Evolutionary conservation across 176 grass and related monocot genomes (phyloP), one percentile per base, ranked within the genome.

Genomic region (Lolium multiflorum): DNA sequence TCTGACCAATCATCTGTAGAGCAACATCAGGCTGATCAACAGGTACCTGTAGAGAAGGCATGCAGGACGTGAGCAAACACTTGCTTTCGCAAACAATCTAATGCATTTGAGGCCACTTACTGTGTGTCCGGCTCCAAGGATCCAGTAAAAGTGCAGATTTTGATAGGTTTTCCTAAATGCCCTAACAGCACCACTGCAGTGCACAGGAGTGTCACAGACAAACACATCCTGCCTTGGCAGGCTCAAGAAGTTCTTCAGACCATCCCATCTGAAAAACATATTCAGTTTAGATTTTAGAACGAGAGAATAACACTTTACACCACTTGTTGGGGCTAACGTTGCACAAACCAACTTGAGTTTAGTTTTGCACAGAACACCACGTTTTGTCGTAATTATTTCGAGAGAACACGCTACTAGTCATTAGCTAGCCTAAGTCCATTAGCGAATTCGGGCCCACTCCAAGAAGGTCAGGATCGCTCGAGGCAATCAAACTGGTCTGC

Each of bases 61-160:
- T 44, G 15, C 10, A 13, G 15, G 22, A 22, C 11, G 9, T 61
- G 9, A 61, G 58, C 22, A 22, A 22, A 61, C n/a, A 61, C 9
- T 21, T 59, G 7, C 57, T 24, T 61, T 22, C 3, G 21, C 58
- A 24, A 1, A 61, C 58, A 61, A 61, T 61, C 58, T 11, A 59
- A 59, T n/a, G 5, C n/a, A 58, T 58, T 9, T n/a, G 51, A 58
- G 31, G 31, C 2, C 31, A 35, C 31, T 65, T 7, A 50, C 71
- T 11, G 3, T 49, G 78, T 95, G 93, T 65, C 90, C 91, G 60
- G 93, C 88, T 83, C 46, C 86, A 9, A 95, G 86, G 79, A 95
- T 92, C 90, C 93, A 95, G 63, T 95, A 95, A 59, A 91, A 92
- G 18, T 89, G 82, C 2, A 95, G 47, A 67, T 95, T 95, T 57